Conservation (phyloP, 331 rosid species). For the Telfairia occidentalis region DNA sequence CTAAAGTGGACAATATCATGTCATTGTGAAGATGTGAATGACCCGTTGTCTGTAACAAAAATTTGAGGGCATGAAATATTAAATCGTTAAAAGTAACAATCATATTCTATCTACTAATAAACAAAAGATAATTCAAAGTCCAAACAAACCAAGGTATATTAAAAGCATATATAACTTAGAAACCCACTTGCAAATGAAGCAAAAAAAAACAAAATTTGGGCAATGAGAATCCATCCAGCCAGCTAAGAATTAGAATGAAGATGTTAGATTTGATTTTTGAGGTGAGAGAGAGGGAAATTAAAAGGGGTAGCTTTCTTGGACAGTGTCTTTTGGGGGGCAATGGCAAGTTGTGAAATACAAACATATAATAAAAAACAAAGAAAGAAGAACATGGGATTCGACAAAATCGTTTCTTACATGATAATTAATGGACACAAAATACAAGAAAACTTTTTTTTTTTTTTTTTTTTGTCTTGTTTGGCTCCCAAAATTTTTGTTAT, state of each 20-base stretch:
- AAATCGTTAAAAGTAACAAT: background rate
- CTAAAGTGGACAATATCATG: too few relatives aligned
- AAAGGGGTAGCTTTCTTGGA: background rate
- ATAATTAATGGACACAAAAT: conserved; percentile 11
- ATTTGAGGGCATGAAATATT: background rate
- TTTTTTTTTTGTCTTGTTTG: background rate
- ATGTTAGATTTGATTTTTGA: background rate
- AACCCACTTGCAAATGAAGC: background rate
- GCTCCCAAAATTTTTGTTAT: background rate
- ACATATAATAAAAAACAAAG: conserved; percentile 23
- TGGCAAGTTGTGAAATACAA: conserved; percentile 16
- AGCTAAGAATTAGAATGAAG: background rate
- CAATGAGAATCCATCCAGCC: background rate
- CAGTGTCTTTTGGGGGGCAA: background rate
- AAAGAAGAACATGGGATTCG: conserved; percentile 35
- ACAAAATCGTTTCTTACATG: conserved; percentile 20
- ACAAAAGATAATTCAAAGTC: background rate
- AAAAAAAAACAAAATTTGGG: background rate
- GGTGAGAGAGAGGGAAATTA: background rate
- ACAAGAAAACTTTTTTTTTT: background rate
- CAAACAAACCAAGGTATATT: background rate
- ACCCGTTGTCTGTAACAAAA: too few relatives aligned
- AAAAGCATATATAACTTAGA: background rate
- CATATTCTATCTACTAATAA: background rate
- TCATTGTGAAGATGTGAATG: too few relatives aligned